Evolutionary conservation across 164 flowering plant genomes (phyloP).

Genomic region (Kalanchoe fedtschenkoi): DNA sequence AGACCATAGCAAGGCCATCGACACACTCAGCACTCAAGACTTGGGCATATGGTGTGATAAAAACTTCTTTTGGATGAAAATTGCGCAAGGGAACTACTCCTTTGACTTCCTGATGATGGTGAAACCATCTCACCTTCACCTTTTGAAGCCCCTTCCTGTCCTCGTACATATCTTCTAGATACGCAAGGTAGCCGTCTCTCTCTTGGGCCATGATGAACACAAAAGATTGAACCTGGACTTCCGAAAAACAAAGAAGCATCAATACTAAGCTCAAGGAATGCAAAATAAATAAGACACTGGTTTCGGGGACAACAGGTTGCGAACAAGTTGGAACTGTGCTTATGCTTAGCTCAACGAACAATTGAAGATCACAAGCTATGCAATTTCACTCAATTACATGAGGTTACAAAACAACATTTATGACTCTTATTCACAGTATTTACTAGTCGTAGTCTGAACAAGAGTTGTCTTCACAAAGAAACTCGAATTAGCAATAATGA

Average conservation of each 20-base stretch:
- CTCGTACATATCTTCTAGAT: conserved; percentile 96
- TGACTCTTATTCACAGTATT: too few relatives aligned
- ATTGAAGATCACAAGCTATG: too few relatives aligned
- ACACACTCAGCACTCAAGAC: conserved; percentile 95
- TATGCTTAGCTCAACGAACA: too few relatives aligned
- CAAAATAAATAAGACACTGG: too few relatives aligned
- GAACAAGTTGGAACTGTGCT: too few relatives aligned
- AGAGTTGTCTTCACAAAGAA: too few relatives aligned
- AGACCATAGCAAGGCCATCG: conserved; percentile 78
- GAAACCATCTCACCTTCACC: conserved; percentile 97
- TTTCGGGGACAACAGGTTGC: too few relatives aligned
- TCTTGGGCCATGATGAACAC: conserved; percentile 89
- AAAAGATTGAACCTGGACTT: conserved; percentile 76
- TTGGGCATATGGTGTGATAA: conserved; percentile 76
- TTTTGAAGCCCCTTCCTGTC: conserved; percentile 84
- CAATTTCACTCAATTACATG: too few relatives aligned
- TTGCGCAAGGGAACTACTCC: conserved; percentile 39
- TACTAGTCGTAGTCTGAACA: too few relatives aligned
- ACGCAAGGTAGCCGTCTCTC: conserved; percentile 69
- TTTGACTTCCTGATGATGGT: conserved; percentile 68
- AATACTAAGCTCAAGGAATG: neutral
- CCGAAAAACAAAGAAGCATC: conserved; percentile 4
- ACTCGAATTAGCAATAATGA: too few relatives aligned
- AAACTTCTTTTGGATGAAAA: conserved; percentile 82
- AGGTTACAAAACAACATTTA: too few relatives aligned